Conservation (phyloP, 768 basidiomycete genomes). For the Xerocomus potaroensis region DNA sequence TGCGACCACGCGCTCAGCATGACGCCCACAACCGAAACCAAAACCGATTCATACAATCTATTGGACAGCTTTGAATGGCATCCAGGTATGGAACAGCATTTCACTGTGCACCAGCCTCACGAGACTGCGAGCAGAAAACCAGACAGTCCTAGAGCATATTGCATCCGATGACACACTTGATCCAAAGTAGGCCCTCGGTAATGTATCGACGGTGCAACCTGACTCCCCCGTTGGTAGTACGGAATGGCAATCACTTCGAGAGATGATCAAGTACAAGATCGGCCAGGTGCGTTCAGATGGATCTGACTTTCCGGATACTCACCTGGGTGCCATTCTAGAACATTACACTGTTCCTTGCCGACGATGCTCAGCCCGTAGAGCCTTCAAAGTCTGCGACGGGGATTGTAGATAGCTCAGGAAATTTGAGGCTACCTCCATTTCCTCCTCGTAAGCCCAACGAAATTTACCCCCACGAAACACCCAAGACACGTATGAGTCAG, state of each 20-base stretch:
- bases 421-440: constrained; percentile 70
- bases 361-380: constrained; percentile 35
- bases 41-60: constrained; percentile 4
- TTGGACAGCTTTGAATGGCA: constrained; percentile 44
- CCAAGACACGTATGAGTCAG: constrained; percentile 55
- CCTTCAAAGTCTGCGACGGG: constrained; percentile 38
- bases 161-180: constrained; percentile 63
- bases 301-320: background rate
- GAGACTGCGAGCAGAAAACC: constrained; percentile 46
- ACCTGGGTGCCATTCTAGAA: constrained; percentile 37
- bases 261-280: constrained; percentile 70
- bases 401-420: constrained; percentile 39
- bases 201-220: constrained; percentile 9
- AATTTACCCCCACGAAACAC: constrained; percentile 47
- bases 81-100: constrained; percentile 38
- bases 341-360: constrained; percentile 43
- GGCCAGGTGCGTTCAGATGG: constrained; percentile 44
- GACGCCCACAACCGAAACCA: constrained; percentile 17
- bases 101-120: constrained; percentile 1
- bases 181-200: constrained; percentile 35
- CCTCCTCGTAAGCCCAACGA: constrained; percentile 52
- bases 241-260: constrained; percentile 68
- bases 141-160: constrained; percentile 53
- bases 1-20: too few species aligned
- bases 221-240: constrained; percentile 35